Evolutionary conservation across 108 stramenopile genomes (phyloP), one percentile per base, ranked within the genome.

Genomic region (Nitzschia putrida): DNA sequence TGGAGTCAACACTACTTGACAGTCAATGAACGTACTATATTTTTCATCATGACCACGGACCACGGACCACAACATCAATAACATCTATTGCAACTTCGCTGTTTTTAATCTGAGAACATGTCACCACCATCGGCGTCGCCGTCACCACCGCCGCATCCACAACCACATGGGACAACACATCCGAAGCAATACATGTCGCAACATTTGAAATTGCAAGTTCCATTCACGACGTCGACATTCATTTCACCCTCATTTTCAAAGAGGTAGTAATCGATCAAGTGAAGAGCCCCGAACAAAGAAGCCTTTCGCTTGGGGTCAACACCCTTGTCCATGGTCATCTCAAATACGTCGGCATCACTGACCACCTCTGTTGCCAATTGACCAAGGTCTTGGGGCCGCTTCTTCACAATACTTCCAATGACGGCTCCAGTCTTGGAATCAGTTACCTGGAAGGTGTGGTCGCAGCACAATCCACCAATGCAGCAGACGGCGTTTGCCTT

Each of bases 391-490:
- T 57, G 41, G 13, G 70, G 70, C 13, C 42, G 23, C 12, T 34
- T 38, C 51, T 71, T 71, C 37, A 71, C 49, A 71, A 71, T 71
- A 25, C 61, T 71, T 26, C 70, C 70, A 7, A 71, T 21, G 11
- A 40, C 34, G 0, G 45, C 51, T 25, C 70, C 70, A 0, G 22
- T 11, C 13, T n/a, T 39, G 57, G 54, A 37, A 69, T 69, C 68
- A 13, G 37, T 57, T 0, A 69, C 54, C 24, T 69, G 22, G 42
- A 71, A 71, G 13, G 70, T 71, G 37, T 71, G 70, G 51, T 71
- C 70, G 43, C 70, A 71, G 50, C 70, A 71, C 7, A 71, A 34
- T 16, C 70, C 70, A 29, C 60, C 70, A 61, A 71, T 71, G 29
- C 70, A 71, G 38, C 70, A 71, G 0, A 61, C 25, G 0, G 70